Conservation (phyloP, 1,139 yeast species). For the Kodamaea ohmeri region DNA sequence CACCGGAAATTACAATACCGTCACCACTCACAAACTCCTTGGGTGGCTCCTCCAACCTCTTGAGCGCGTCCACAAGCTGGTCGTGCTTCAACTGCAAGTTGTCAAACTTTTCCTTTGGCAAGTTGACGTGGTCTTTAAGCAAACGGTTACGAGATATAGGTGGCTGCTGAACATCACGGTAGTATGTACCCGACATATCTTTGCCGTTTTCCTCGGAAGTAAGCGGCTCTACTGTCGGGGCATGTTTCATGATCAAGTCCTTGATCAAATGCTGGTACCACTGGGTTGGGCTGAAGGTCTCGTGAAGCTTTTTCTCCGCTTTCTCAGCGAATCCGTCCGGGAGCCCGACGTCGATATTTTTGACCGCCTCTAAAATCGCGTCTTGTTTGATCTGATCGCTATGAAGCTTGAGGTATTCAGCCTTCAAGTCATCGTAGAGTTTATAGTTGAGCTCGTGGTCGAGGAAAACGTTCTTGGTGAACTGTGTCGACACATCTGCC, state of each 20-base stretch:
- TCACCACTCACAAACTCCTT: conserved; percentile 26
- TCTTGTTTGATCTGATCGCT: conserved; percentile 17
- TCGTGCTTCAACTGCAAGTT: conserved; percentile 28
- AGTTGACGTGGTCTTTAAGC: conserved; percentile 19
- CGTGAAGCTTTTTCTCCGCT: conserved; percentile 16
- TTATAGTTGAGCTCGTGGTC: conserved; percentile 20
- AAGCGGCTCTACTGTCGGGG: conserved; percentile 18
- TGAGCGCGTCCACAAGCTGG: conserved; percentile 23
- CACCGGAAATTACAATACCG: conserved; percentile 37
- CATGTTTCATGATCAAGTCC: conserved; percentile 13
- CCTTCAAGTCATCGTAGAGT: conserved; percentile 23
- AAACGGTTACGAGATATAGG: conserved; percentile 20
- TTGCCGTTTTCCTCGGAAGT: conserved; percentile 23
- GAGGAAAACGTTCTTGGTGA: conserved; percentile 22
- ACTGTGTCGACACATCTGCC: conserved; percentile 17
- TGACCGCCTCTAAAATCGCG: conserved; percentile 21
- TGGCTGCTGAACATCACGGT: conserved; percentile 15
- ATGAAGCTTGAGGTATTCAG: conserved; percentile 21
- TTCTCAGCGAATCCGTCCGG: conserved; percentile 14
- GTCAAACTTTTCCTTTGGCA: conserved; percentile 21
- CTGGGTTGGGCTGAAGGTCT: conserved; percentile 17
- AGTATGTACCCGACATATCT: conserved; percentile 19
- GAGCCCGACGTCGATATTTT: conserved; percentile 13
- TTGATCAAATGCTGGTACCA: conserved; percentile 21
- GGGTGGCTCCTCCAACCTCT: conserved; percentile 26